Evolutionary conservation across 2,329 filamentous ascomycete genomes (phyloP), one percentile per base, ranked within the genome.

Genomic region (Fusarium piperis): DNA sequence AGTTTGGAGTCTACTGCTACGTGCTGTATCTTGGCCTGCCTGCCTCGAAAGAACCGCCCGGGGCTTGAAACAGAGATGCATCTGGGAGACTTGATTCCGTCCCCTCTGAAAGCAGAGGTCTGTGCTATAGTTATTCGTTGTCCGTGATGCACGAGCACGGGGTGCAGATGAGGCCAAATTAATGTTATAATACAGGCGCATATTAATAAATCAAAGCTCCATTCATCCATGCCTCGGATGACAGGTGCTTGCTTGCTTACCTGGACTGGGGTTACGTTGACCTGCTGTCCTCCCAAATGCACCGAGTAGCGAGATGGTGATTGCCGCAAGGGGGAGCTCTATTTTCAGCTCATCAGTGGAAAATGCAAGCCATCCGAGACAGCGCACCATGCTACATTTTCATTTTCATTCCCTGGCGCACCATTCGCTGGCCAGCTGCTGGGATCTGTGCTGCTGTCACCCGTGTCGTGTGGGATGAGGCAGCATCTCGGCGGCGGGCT

Each of bases 341-440:
- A 68, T 57, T 62, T 52, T 64, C 62, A 64, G 46, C 59, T 44
- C 62, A 53, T 28, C 56, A 36, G 55, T 56, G 18, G 28, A 38
- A 56, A 26, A 66, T 71, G 68, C 68, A 69, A 71, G 68, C 65
- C 69, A 65, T 71, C 51, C 51, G 57, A 59, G 57, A 59, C 41
- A 51, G 36, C 55, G 26, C 28, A 28, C 36, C 64, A 55, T 64
- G 59, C 38, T 26, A 20, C 60, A 61, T 63, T 53, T 52, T 52
- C 60, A 61, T 63, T 53, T 52, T 52, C 48, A 52, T 32, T 57
- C 12, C 23, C 67, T 32, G 53, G 59, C 44, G 59, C 60, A 44
- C 57, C 56, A 75, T 69, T 68, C 71, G 66, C 63, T 64, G 65
- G 44, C 41, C 28, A 41, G 15, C 63, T 56, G 69, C 67, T 61